Conservation (phyloP, 1,284 basidiomycete genomes). For the Naganishia sp. region DNA sequence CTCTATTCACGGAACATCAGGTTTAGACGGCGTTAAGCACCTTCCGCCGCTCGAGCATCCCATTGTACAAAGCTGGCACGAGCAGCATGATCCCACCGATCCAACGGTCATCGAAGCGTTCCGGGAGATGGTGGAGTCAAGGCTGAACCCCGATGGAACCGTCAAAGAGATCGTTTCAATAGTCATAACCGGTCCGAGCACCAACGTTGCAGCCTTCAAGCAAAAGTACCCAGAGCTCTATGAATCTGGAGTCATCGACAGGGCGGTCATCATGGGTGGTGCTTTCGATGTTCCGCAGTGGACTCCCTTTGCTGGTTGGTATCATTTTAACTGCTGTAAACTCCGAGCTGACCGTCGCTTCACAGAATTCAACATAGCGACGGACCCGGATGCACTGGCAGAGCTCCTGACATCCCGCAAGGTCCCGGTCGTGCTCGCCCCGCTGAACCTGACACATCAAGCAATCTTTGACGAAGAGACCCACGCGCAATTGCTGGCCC, state of each 20-base stretch:
- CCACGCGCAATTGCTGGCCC: constrained; percentile 27
- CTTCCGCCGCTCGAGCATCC: constrained; percentile 25
- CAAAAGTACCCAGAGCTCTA: constrained; percentile 18
- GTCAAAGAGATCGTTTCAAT: constrained; percentile 24
- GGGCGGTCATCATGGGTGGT: constrained; percentile 31
- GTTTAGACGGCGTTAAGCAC: constrained; percentile 27
- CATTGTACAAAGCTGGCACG: constrained; percentile 22
- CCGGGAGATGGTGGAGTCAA: constrained; percentile 19
- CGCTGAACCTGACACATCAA: constrained; percentile 31
- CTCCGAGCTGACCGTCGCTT: not conserved
- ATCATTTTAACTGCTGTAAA: not conserved
- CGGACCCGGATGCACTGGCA: constrained; percentile 31
- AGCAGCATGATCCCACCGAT: constrained; percentile 4
- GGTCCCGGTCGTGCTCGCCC: constrained; percentile 27
- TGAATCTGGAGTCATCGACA: constrained; percentile 26
- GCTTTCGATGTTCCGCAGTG: constrained; percentile 32
- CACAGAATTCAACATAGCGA: constrained; percentile 32
- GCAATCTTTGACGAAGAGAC: constrained; percentile 28
- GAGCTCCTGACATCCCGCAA: constrained; percentile 27
- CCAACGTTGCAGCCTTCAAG: constrained; percentile 31
- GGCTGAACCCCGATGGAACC: constrained; percentile 14
- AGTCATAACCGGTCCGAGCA: constrained; percentile 31
- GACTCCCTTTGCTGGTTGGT: constrained; percentile 32
- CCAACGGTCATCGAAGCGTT: constrained; percentile 14
- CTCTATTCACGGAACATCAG: constrained; percentile 30